A percentile compares a stretch with the other conserved stretches of the same genome.
Evolutionary conservation across 495 filamentous ascomycete genomes (phyloP).

Genomic region (Achaetomiella virescens): DNA sequence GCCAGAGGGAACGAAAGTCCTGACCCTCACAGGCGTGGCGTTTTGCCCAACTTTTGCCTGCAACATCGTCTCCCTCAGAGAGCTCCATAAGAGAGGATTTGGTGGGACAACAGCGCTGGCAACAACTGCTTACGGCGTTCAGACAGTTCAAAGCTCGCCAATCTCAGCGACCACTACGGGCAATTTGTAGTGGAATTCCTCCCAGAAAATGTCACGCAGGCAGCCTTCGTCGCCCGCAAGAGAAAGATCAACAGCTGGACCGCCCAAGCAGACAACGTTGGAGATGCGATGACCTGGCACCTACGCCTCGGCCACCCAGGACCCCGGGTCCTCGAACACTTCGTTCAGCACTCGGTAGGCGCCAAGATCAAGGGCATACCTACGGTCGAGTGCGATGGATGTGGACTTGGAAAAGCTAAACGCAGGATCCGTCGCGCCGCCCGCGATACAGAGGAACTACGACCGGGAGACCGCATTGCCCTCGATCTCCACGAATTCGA

Average conservation of each 20-base stretch:
- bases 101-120: constrained; percentile 9
- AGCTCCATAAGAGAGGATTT: constrained; percentile 5
- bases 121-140: constrained; percentile 1
- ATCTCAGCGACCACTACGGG: not conserved
- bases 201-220: not conserved
- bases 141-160: not conserved
- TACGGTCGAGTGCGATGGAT: not conserved
- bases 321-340: not conserved
- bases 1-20: not conserved
- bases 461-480: not conserved
- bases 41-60: constrained; percentile 4
- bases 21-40: constrained; percentile 5
- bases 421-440: not conserved
- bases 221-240: not conserved
- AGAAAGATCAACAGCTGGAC: not conserved
- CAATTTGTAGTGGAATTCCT: constrained; percentile 4
- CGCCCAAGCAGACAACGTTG: not conserved
- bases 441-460: not conserved
- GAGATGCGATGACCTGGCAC: constrained; percentile 2
- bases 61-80: constrained; percentile 7
- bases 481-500: not conserved
- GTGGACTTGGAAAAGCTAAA: not conserved
- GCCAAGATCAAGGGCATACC: not conserved
- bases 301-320: constrained; percentile 3
- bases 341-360: not conserved